A percentile compares a stretch with the other conserved stretches of the same genome.
These are phyloP conservation scores for Chlorella variabilis DNA, from an alignment of 163 green algal species.

Conservation along the genomic window DNA sequence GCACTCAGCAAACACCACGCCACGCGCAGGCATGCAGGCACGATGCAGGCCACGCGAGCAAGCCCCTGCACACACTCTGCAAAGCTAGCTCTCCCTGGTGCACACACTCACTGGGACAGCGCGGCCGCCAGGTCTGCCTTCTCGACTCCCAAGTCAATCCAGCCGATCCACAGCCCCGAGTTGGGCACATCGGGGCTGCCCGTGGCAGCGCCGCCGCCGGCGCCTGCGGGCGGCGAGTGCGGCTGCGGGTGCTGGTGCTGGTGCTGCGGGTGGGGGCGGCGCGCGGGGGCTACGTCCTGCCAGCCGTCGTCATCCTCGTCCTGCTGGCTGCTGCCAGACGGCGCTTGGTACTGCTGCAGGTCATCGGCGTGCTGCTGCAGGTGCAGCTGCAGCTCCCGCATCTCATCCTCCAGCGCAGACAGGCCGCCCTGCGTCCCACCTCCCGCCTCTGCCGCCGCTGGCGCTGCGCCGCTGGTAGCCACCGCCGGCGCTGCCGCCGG, in stretches of 20 bases:
- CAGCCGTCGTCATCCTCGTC: background rate
- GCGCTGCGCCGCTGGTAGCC: background rate
- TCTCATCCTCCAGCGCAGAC: slow-evolving; percentile 9
- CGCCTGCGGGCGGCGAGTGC: too few relatives aligned
- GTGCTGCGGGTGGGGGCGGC: background rate
- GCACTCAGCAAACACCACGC: too few relatives aligned
- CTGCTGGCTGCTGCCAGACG: background rate
- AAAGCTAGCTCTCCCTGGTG: background rate
- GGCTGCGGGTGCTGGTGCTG: background rate
- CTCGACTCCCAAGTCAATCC: background rate
- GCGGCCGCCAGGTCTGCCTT: background rate
- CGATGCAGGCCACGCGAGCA: too few relatives aligned
- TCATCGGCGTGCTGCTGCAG: slow-evolving; percentile 18
- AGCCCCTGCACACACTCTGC: too few relatives aligned
- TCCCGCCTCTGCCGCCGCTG: background rate
- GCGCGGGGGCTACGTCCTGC: background rate
- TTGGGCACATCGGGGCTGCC: background rate
- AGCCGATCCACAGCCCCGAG: slow-evolving; percentile 23
- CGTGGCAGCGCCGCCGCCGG: too few relatives aligned
- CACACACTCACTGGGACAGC: background rate
- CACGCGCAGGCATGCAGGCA: too few relatives aligned
- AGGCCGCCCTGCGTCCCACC: background rate
- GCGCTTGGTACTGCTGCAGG: background rate
- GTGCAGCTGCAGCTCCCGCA: slow-evolving; percentile 21
- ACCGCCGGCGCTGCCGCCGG: background rate